Conservation (phyloP, 352 stramenopile species). For the Pythium chondricola region DNA sequence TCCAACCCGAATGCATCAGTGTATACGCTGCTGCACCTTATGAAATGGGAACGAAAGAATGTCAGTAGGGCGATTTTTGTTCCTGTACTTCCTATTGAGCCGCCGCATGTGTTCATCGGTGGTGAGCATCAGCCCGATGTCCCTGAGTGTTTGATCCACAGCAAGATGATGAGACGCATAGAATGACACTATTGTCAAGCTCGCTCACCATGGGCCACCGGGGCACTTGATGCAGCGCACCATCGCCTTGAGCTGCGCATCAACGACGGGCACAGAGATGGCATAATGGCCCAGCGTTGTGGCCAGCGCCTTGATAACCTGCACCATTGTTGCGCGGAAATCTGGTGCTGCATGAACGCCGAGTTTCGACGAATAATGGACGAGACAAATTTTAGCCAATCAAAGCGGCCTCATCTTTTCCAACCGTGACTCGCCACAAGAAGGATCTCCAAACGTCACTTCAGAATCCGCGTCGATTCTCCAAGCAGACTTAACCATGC, state of each 20-base stretch:
- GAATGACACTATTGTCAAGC: background rate
- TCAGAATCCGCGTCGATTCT: slow-evolving; percentile 17
- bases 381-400: slow-evolving; percentile 2
- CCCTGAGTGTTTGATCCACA: slow-evolving; percentile 41
- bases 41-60: slow-evolving; percentile 80
- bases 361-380: background rate
- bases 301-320: slow-evolving; percentile 47
- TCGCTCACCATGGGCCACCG: slow-evolving; percentile 43
- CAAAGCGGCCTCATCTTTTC: background rate
- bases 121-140: slow-evolving; percentile 76
- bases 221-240: slow-evolving; percentile 52
- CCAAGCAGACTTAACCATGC: slow-evolving; percentile 6
- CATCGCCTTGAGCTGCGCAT: slow-evolving; percentile 70
- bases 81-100: slow-evolving; percentile 62
- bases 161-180: too few relatives aligned
- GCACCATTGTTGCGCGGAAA: slow-evolving; percentile 30
- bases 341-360: slow-evolving; percentile 2
- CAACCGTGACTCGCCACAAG: too few relatives aligned
- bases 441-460: slow-evolving; percentile 20
- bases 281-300: slow-evolving; percentile 30
- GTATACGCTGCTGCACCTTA: slow-evolving; percentile 54
- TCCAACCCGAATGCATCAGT: too few relatives aligned
- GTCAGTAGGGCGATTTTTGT: slow-evolving; percentile 78
- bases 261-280: slow-evolving; percentile 33
- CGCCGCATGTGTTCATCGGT: slow-evolving; percentile 68